Conservation (phyloP, 1,139 yeast genomes). For the Arxiozyma heterogenica region DNA sequence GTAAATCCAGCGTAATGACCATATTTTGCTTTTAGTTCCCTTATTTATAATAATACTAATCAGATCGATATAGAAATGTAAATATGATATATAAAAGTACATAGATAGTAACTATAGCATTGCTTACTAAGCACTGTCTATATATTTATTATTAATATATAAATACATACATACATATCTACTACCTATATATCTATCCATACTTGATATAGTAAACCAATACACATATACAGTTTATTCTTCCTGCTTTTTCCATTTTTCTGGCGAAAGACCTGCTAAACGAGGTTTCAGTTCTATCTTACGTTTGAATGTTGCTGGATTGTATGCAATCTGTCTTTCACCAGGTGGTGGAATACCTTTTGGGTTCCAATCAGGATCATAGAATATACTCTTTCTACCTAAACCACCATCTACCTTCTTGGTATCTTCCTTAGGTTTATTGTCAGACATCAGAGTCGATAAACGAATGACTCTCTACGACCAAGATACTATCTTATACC, state of each 20-base stretch:
- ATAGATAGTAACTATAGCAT: background rate
- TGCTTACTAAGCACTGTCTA: no score
- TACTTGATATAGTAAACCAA: no score
- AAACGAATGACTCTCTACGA: background rate
- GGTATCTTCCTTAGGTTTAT: background rate
- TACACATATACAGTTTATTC: background rate
- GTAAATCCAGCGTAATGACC: conserved; percentile 10
- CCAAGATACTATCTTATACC: background rate
- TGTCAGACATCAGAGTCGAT: background rate
- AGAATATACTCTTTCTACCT: conserved; percentile 33
- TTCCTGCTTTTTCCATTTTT: background rate
- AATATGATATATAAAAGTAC: background rate
- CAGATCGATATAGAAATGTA: background rate
- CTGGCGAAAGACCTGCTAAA: conserved; percentile 10
- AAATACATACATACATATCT: background rate
- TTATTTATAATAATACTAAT: background rate
- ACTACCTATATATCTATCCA: no score
- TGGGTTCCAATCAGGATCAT: conserved; percentile 39
- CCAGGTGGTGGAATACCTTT: conserved; percentile 32
- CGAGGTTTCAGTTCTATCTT: conserved; percentile 9
- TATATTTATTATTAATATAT: no score
- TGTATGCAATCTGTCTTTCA: conserved; percentile 20
- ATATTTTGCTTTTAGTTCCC: background rate
- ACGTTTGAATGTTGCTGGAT: conserved; percentile 17
- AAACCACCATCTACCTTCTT: conserved; percentile 6